phyloP scores from a whole-genome alignment of 2,329 filamentous ascomycete species.

The Pestalotiopsis fici region DNA sequence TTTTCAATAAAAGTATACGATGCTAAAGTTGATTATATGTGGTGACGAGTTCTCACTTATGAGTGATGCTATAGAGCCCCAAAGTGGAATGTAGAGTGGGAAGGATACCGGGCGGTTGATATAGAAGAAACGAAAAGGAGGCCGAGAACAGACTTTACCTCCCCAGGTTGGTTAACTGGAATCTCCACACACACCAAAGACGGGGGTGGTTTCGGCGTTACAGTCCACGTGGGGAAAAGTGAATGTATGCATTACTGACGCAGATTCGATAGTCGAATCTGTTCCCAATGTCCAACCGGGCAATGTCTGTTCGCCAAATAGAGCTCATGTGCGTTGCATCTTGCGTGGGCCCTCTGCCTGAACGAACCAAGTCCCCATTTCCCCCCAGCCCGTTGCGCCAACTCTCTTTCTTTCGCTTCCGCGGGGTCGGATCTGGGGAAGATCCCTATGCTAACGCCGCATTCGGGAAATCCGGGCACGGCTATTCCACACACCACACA shows the following conservation, averaged over 20 bases:
- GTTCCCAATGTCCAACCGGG: background rate
- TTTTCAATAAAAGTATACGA: background rate
- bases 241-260: background rate
- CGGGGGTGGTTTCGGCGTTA: background rate
- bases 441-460: background rate
- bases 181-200: background rate
- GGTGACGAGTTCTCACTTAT: background rate
- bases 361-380: no score
- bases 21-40: background rate
- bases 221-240: background rate
- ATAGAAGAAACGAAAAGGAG: constrained; percentile 2
- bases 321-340: background rate
- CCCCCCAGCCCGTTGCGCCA: background rate
- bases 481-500: background rate
- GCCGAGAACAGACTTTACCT: background rate
- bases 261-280: background rate
- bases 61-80: background rate
- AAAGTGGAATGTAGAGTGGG: background rate
- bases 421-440: constrained; percentile 4
- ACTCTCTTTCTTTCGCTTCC: background rate
- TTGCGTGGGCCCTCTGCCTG: background rate
- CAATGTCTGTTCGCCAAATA: background rate
- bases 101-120: background rate
- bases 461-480: background rate
- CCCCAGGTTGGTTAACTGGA: background rate